These are phyloP conservation scores for Magnaporthales sp. DNA, from an alignment of 2,329 filamentous ascomycete species.

Conservation along the genomic window DNA sequence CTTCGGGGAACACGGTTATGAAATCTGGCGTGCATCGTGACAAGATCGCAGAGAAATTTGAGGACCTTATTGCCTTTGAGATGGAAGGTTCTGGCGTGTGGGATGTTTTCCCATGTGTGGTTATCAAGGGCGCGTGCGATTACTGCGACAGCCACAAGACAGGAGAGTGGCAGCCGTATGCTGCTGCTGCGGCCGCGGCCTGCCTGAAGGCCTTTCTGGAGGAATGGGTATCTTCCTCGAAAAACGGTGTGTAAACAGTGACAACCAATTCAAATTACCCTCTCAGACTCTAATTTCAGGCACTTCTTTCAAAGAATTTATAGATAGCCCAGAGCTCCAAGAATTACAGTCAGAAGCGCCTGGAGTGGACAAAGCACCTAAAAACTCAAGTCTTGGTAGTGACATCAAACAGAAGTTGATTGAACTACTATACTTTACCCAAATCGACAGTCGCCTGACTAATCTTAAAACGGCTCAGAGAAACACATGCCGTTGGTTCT, in stretches of 20 bases:
- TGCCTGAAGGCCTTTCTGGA: not conserved
- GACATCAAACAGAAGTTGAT: not conserved
- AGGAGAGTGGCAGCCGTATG: conserved; percentile 25
- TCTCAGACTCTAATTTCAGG: not conserved
- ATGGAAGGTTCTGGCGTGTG: conserved; percentile 28
- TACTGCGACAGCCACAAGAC: conserved; percentile 30
- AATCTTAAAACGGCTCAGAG: not conserved
- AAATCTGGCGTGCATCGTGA: conserved; percentile 23
- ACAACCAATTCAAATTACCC: too few species aligned
- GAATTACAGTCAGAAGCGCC: not conserved
- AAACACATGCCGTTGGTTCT: conserved; percentile 12
- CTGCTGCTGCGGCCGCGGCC: conserved; percentile 15
- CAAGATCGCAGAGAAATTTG: conserved; percentile 10
- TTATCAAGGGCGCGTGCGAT: conserved; percentile 28
- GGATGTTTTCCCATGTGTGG: conserved; percentile 21
- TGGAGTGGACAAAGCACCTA: not conserved
- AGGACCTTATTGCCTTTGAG: conserved; percentile 24
- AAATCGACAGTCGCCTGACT: conserved; percentile 5
- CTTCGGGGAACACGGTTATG: conserved; percentile 26
- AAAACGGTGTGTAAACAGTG: not conserved
- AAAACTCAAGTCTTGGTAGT: not conserved
- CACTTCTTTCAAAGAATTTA: not conserved
- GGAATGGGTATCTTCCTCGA: not conserved
- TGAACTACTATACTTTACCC: not conserved
- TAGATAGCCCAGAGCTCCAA: not conserved